These are phyloP conservation scores for Lumnitzera racemosa DNA, from an alignment of 345 rosid genomes.

Conservation along the genomic window DNA sequence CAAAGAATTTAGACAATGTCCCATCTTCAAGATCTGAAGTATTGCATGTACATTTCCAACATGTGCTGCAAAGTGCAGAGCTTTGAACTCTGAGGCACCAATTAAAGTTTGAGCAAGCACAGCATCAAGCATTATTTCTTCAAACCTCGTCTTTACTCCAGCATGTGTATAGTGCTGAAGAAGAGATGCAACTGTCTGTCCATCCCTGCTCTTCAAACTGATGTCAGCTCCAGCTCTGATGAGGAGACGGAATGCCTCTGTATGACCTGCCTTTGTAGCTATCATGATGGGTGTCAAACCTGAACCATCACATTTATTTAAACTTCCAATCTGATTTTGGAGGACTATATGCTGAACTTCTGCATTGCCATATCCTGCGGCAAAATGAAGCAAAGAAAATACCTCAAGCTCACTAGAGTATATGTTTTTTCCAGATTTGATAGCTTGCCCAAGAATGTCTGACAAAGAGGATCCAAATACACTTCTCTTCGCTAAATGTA, in stretches of 20 bases:
- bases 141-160: constrained; percentile 16
- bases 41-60: constrained; percentile 19
- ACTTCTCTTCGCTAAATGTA: constrained; percentile 20
- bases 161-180: constrained; percentile 14
- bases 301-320: constrained; percentile 16
- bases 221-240: constrained; percentile 21
- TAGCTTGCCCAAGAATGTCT: constrained; percentile 14
- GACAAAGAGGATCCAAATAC: constrained; percentile 17
- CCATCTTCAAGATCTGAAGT: constrained; percentile 16
- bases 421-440: constrained; percentile 11
- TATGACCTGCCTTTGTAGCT: constrained; percentile 17
- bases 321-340: constrained; percentile 7
- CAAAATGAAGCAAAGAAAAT: constrained; percentile 25
- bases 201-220: constrained; percentile 19
- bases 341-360: constrained; percentile 18
- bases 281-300: constrained; percentile 20
- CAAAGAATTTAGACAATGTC: constrained; percentile 9
- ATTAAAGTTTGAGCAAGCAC: constrained; percentile 14
- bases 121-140: constrained; percentile 23
- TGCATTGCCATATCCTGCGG: constrained; percentile 16
- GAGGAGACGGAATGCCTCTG: constrained; percentile 23
- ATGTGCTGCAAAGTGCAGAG: constrained; percentile 23
- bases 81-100: constrained; percentile 16
- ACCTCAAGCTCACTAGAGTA: constrained; percentile 19
- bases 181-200: constrained; percentile 10